phyloP scores from a whole-genome alignment of 495 filamentous ascomycete genomes.

The Aspergillus conjunctus region DNA sequence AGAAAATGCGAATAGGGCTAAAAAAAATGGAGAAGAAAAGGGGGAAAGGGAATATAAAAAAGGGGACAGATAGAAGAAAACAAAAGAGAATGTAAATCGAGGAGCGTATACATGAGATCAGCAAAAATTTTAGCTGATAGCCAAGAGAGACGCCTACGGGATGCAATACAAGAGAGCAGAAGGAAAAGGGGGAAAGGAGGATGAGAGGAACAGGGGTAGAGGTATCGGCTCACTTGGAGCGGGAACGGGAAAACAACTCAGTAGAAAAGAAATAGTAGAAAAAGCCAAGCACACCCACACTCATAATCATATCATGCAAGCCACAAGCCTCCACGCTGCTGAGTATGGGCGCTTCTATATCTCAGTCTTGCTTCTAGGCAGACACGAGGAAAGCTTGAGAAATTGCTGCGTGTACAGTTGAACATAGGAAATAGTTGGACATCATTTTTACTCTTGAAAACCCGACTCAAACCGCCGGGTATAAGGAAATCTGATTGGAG shows the following conservation, averaged over 20 bases:
- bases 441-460: neutral
- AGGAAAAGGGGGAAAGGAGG: slow-evolving; percentile 20
- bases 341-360: neutral
- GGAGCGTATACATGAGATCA: slow-evolving; percentile 43
- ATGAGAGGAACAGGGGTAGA: slow-evolving; percentile 30
- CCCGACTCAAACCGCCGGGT: slow-evolving; percentile 2
- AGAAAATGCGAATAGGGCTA: slow-evolving; percentile 19
- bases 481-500: slow-evolving; percentile 20
- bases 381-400: slow-evolving; percentile 3
- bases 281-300: slow-evolving; percentile 15
- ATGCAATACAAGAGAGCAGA: slow-evolving; percentile 47
- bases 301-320: slow-evolving; percentile 10
- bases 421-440: slow-evolving; percentile 2
- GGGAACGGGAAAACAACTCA: slow-evolving; percentile 31
- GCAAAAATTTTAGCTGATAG: slow-evolving; percentile 40
- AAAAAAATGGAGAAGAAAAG: slow-evolving; percentile 31
- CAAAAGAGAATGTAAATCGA: slow-evolving; percentile 33
- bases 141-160: slow-evolving; percentile 52
- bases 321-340: slow-evolving; percentile 1
- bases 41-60: slow-evolving; percentile 23
- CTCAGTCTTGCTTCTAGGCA: slow-evolving; percentile 11
- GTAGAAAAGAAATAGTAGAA: slow-evolving; percentile 19
- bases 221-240: slow-evolving; percentile 45
- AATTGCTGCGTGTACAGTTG: neutral
- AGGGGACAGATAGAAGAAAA: slow-evolving; percentile 28